These are phyloP conservation scores for Helotiales sp. DNA, from an alignment of 2,329 filamentous ascomycete genomes.

Conservation along the genomic window DNA sequence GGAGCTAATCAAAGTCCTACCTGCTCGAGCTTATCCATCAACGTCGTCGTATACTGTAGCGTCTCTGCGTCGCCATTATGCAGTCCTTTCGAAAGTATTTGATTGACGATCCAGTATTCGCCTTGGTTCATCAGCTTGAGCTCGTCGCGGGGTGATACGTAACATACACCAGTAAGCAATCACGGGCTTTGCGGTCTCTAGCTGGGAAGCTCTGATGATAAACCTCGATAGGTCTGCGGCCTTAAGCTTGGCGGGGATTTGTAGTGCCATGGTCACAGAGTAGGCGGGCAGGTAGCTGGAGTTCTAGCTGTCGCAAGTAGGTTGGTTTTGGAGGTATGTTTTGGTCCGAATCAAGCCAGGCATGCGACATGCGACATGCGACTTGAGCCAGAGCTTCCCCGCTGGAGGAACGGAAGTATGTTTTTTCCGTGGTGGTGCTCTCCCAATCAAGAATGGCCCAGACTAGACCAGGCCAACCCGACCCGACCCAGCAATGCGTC, in stretches of 20 bases:
- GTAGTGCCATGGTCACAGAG: slow-evolving; percentile 65
- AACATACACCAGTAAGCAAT: slow-evolving; percentile 92
- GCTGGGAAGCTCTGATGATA: slow-evolving; percentile 80
- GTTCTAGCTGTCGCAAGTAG: neutral
- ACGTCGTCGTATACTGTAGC: slow-evolving; percentile 75
- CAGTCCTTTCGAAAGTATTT: slow-evolving; percentile 81
- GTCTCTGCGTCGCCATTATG: slow-evolving; percentile 81
- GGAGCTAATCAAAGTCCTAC: slow-evolving; percentile 48
- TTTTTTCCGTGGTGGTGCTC: neutral
- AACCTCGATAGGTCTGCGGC: slow-evolving; percentile 84
- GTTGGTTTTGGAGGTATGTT: too few relatives aligned
- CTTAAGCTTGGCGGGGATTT: slow-evolving; percentile 74
- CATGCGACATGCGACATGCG: too few relatives aligned
- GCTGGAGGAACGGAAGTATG: neutral
- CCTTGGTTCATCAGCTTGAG: slow-evolving; percentile 54
- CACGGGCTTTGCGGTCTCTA: slow-evolving; percentile 83
- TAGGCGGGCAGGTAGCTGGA: neutral
- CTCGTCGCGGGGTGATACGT: neutral
- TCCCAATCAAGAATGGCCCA: neutral
- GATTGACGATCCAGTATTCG: slow-evolving; percentile 91
- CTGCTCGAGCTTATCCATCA: slow-evolving; percentile 92
- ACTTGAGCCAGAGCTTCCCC: neutral
- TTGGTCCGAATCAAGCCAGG: too few relatives aligned
- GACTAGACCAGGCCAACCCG: neutral
- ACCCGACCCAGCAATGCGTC: neutral